Evolutionary conservation across 2,329 filamentous ascomycete species (phyloP).

Genomic region (Talaromyces sp.): DNA sequence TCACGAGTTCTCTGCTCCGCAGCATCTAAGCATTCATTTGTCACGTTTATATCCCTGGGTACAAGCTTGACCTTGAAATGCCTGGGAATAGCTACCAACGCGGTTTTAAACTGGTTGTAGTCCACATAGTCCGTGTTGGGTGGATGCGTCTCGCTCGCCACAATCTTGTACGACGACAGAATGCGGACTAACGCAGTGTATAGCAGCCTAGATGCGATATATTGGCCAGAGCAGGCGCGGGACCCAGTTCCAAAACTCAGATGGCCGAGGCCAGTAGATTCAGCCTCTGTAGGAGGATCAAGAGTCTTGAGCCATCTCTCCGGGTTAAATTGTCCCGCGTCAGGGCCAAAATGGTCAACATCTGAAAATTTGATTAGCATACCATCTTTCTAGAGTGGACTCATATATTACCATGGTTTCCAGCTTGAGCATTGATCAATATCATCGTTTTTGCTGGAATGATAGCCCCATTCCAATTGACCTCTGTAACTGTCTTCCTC

Average conservation of each 20-base stretch:
- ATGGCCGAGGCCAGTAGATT: conserved; percentile 46
- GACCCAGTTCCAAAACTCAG: conserved; percentile 55
- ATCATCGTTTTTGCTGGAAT: conserved; percentile 70
- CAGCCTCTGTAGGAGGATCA: conserved; percentile 36
- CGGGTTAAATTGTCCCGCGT: conserved; percentile 55
- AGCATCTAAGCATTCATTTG: conserved; percentile 28
- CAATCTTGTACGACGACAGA: conserved; percentile 50
- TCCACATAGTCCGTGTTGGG: conserved; percentile 60
- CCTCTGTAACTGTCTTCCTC: conserved; percentile 60
- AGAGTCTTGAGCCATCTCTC: conserved; percentile 57
- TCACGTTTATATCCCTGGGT: conserved; percentile 41
- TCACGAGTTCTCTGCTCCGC: neutral
- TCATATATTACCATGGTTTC: conserved; percentile 47
- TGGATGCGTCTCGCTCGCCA: conserved; percentile 44
- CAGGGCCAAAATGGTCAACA: conserved; percentile 52
- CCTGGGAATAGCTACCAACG: conserved; percentile 54
- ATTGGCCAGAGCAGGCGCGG: conserved; percentile 54
- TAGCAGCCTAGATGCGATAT: conserved; percentile 53
- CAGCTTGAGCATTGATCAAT: conserved; percentile 69
- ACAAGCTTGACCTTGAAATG: conserved; percentile 55
- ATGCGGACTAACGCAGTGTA: conserved; percentile 52
- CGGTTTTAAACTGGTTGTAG: conserved; percentile 57
- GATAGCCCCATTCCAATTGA: conserved; percentile 58
- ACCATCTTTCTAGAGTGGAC: too few species aligned
- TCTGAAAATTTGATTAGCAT: conserved; percentile 36